Evolutionary conservation across 257 asterid species (phyloP).

Genomic region (Solanum microdontum): DNA sequence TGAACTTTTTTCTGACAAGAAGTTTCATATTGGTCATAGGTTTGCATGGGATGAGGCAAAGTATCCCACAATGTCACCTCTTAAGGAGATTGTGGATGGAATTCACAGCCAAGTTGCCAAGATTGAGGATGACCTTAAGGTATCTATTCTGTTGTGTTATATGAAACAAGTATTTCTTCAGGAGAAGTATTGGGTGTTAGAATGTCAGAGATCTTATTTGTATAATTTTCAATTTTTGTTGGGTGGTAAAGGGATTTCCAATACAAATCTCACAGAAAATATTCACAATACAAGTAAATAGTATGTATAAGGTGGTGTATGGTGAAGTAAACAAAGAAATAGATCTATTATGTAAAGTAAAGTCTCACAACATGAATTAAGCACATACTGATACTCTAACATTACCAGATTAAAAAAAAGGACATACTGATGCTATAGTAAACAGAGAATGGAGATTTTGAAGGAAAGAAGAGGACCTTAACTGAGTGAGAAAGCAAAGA

Average conservation of each 20-base stretch:
- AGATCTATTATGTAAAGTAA: not conserved
- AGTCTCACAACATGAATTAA: not conserved
- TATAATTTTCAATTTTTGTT: not conserved
- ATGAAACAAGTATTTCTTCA: not conserved
- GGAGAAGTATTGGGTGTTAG: not conserved
- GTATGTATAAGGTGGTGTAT: not conserved
- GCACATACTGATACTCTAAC: not conserved
- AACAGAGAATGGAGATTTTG: not conserved
- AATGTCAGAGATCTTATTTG: not conserved
- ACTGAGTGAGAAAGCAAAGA: not conserved
- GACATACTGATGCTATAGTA: not conserved
- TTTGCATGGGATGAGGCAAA: constrained; percentile 90
- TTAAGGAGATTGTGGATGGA: constrained; percentile 71
- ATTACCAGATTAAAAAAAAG: not conserved
- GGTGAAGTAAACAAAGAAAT: not conserved
- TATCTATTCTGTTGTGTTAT: constrained; percentile 1
- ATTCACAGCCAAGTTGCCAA: constrained; percentile 67
- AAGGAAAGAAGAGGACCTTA: not conserved
- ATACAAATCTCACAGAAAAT: not conserved
- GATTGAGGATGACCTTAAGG: constrained; percentile 96
- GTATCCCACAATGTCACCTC: constrained; percentile 81
- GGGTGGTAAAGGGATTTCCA: not conserved
- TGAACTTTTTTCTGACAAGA: not conserved
- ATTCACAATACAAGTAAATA: not conserved
- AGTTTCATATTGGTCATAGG: constrained; percentile 18